Percentiles rank a stretch among this genome's conserved stretches.
Evolutionary conservation across 2,329 filamentous ascomycete species (phyloP).

Genomic region (Cucurbitaria berberidis): DNA sequence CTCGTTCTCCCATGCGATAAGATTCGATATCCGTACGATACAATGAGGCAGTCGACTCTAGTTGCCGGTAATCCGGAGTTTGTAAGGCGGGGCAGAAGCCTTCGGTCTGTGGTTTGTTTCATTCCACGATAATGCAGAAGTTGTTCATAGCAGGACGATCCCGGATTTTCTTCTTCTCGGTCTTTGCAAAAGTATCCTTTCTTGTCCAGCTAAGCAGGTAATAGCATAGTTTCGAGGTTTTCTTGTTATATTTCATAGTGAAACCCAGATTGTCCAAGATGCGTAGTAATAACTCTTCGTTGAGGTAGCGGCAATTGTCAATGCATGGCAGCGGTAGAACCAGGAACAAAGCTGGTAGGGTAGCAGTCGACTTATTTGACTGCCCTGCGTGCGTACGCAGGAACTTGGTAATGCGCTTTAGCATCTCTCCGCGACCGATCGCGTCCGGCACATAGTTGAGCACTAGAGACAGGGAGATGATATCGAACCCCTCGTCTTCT

Average conservation of each 20-base stretch:
- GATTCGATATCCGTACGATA: no score
- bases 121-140: conserved; percentile 76
- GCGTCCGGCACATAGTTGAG: conserved; percentile 92
- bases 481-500: conserved; percentile 74
- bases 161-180: conserved; percentile 77
- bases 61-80: no score
- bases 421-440: conserved; percentile 79
- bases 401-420: conserved; percentile 54
- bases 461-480: conserved; percentile 90
- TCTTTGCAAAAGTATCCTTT: conserved; percentile 47
- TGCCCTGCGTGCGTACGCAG: conserved; percentile 29
- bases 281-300: conserved; percentile 68
- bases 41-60: no score
- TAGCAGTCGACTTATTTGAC: background rate
- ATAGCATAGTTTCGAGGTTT: conserved; percentile 84
- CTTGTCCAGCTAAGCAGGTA: conserved; percentile 75
- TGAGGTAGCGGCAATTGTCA: conserved; percentile 87
- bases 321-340: conserved; percentile 90
- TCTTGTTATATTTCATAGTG: conserved; percentile 67
- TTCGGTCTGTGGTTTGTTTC: conserved; percentile 5
- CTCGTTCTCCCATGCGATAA: no score
- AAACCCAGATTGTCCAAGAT: conserved; percentile 85
- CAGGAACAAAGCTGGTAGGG: conserved; percentile 75
- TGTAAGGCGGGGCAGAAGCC: no score
- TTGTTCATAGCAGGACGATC: conserved; percentile 83